Percentiles rank a stretch among this genome's conserved stretches.
Evolutionary conservation across 371 early-diverging fungal species (phyloP).

Genomic region (Lichtheimia corymbifera): DNA sequence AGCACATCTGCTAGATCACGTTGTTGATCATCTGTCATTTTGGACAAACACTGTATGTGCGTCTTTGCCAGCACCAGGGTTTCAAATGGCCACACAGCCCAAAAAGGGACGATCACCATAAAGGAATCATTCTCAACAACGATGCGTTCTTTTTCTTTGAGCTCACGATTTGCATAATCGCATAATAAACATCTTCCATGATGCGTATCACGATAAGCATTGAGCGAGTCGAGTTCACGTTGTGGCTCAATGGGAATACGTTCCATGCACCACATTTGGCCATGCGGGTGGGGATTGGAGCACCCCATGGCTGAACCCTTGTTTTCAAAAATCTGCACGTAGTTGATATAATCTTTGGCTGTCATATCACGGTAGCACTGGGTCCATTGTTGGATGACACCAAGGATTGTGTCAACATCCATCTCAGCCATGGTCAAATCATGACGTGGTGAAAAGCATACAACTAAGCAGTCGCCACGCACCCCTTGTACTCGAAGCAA

Average conservation of each 20-base stretch:
- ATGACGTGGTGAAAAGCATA: slow-evolving; percentile 91
- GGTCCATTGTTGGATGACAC: slow-evolving; percentile 81
- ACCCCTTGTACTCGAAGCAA: slow-evolving; percentile 70
- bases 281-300: slow-evolving; percentile 93
- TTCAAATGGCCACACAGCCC: slow-evolving; percentile 97
- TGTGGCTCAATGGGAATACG: slow-evolving; percentile 78
- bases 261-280: slow-evolving; percentile 91
- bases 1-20: slow-evolving; percentile 76
- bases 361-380: slow-evolving; percentile 53
- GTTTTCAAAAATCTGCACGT: slow-evolving; percentile 95
- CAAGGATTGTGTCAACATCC: slow-evolving; percentile 55
- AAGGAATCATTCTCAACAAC: slow-evolving; percentile 82
- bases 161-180: slow-evolving; percentile 75
- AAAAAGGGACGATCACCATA: slow-evolving; percentile 87
- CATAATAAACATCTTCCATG: slow-evolving; percentile 71
- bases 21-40: slow-evolving; percentile 42
- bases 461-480: slow-evolving; percentile 83
- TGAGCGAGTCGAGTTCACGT: slow-evolving; percentile 66
- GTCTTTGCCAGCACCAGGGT: slow-evolving; percentile 77
- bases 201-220: slow-evolving; percentile 53
- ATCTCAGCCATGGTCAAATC: slow-evolving; percentile 89
- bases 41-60: slow-evolving; percentile 61
- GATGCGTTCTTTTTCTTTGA: slow-evolving; percentile 60
- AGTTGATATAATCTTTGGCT: slow-evolving; percentile 50
- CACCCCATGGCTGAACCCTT: slow-evolving; percentile 97